phyloP scores from a whole-genome alignment of 768 basidiomycete genomes.

The Hypsizygus marmoreus region DNA sequence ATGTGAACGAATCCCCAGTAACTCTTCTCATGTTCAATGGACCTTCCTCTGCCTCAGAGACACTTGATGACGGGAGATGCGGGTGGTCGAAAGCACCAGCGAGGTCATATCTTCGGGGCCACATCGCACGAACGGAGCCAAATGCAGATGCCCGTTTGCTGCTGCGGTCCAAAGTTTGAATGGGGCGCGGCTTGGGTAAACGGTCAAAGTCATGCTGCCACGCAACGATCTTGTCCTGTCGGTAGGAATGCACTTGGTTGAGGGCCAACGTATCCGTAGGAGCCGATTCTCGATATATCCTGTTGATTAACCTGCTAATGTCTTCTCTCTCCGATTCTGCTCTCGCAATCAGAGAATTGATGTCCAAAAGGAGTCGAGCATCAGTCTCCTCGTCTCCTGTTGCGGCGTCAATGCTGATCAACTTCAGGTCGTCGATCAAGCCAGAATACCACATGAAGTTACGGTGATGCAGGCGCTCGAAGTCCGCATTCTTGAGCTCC shows the following conservation, averaged over 20 bases:
- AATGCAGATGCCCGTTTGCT: conserved; percentile 64
- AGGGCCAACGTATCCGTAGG: conserved; percentile 86
- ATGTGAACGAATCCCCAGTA: conserved; percentile 58
- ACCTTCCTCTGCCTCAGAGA: conserved; percentile 76
- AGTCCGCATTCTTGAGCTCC: conserved; percentile 91
- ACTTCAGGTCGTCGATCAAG: conserved; percentile 72
- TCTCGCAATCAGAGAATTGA: conserved; percentile 66
- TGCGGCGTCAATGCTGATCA: conserved; percentile 78
- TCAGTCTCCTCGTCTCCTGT: conserved; percentile 77
- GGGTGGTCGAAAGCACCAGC: conserved; percentile 53
- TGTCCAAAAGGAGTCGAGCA: conserved; percentile 58
- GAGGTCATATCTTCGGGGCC: conserved; percentile 64
- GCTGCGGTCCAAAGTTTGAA: conserved; percentile 48
- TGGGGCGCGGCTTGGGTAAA: conserved; percentile 70
- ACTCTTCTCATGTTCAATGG: conserved; percentile 45
- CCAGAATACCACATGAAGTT: conserved; percentile 77
- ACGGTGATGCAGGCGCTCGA: conserved; percentile 69
- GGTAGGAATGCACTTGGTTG: conserved; percentile 80
- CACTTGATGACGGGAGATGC: conserved; percentile 61
- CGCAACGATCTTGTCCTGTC: conserved; percentile 94
- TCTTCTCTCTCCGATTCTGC: conserved; percentile 78
- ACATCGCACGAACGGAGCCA: conserved; percentile 70
- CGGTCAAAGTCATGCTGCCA: conserved; percentile 95
- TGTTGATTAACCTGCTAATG: conserved; percentile 70
- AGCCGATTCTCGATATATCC: conserved; percentile 76